Evolutionary conservation across 2,329 filamentous ascomycete species (phyloP), one percentile per base, ranked within the genome.

Genomic region (Annulohypoxylon truncatum): DNA sequence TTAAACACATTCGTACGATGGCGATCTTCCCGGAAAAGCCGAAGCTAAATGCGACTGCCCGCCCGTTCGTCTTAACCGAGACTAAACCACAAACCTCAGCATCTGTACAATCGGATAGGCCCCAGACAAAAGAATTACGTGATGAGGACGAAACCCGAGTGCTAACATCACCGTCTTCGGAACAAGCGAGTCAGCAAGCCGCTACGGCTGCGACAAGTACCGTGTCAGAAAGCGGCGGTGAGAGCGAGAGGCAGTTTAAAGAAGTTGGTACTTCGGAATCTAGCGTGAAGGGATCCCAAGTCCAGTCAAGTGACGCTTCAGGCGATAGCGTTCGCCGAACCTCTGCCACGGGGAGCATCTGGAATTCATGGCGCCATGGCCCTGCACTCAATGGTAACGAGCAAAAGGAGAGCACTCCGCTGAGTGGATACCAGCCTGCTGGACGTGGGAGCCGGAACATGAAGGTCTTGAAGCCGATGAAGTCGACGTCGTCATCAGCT

Each of bases 391-490:
- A 81, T 55, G 82, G 84, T 4, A 74, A 81, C 52, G 89, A 91
- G 42, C 76, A 78, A n/a, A 85, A 83, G 61, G 87, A 88, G 66
- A 82, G 79, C 69, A 79, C 80, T 1, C 84, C 84, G 57, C 78
- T 87, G 70, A 90, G 88, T 72, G 89, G 89, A 24, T 93, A 93
- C 75, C 90, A 93, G 75, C 90, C 90, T 72, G 83, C 90, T 69
- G 80, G 88, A 75, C 83, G 89, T 50, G 79, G 82, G 15, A 80
- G 85, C 13, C 87, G 91, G 52, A 90, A 89, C 53, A 98, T 98
- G 91, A 98, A 97, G 82, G 91, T 97, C 1, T 83, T 98, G 55
- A 93, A 94, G 74, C 90, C 95, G 1, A 86, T 85, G 60, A 96
- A 93, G 77, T 84, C 89, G 4, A 80, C 80, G 20, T 80, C 81